Evolutionary conservation across 257 asterid species (phyloP).

Genomic region (Ophiorrhiza pumila): DNA sequence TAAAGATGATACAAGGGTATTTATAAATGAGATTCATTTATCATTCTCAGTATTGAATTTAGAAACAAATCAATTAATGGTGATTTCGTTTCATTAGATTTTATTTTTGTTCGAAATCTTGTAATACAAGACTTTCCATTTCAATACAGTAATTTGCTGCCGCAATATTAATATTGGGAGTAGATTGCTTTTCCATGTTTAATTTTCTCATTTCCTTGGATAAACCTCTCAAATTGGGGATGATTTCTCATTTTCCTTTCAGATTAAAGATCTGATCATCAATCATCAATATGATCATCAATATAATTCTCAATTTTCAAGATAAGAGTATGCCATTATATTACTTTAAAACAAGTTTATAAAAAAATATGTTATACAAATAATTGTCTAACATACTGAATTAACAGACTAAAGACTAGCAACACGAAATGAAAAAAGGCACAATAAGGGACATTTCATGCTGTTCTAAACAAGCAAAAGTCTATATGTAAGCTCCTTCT

Average conservation of each 20-base stretch:
- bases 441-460: not conserved
- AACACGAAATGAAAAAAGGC: no score
- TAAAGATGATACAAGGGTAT: not conserved
- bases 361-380: not conserved
- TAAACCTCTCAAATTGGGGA: not conserved
- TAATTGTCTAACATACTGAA: no score
- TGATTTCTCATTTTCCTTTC: not conserved
- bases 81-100: not conserved
- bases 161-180: no score
- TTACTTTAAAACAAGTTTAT: no score
- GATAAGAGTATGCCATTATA: no score
- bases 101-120: not conserved
- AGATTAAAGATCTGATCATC: not conserved
- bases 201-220: no score
- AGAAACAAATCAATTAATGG: not conserved
- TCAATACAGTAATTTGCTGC: no score
- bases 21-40: not conserved
- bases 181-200: not conserved
- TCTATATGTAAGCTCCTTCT: conserved; percentile 43
- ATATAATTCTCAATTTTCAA: no score
- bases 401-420: no score
- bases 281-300: no score
- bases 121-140: not conserved
- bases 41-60: not conserved
- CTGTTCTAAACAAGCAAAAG: not conserved